Base-by-base conservation (phyloP, 371 early-diverging fungal genomes). In the Apophysomyces ossiformis region DNA sequence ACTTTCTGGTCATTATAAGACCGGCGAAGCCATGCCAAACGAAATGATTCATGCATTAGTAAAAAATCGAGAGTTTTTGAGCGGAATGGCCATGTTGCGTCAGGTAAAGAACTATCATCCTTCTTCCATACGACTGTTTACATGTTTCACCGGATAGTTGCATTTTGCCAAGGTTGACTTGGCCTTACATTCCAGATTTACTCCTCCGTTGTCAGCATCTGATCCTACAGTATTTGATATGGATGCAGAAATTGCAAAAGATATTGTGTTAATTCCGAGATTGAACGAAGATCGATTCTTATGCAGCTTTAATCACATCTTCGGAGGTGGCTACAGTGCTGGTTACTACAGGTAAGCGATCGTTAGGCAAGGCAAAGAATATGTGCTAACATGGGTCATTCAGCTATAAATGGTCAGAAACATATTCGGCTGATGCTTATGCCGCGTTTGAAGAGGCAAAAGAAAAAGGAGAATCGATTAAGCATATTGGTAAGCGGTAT, bases 321-420 rank as follows among this genome's bases (percentile, higher is more conserved):
- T 88, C 75, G 87, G 83, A 0, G 87, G 88, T 35, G 87, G 84
- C 0, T 89, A 89, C 63, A 81, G 82, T 64, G 87, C 87, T 5
- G 90, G 88, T 0, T 89, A 89, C 61, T 89, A 88, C 69, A 83
- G 78, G 83, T 82, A 76, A 64, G 47, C 18, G 7, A 46, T 26
- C 45, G 15, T 5, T 18, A 15, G 12, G 11, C 13, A 11, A 63
- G 36, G 26, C 12, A 61, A 16, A 41, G 41, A 5, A 21, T 15
- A 58, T 57, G 35, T 18, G 13, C 15, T 38, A 1, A 58, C 9
- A 15, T 0, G 6, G 37, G 37, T 21, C 21, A 57, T 71, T 41
- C 32, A 86, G 88, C 21, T 89, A 89, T 73, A 89, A 89, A 72
- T 89, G 83, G 77, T 87, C 87, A 4, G 90, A 89, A 58, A 85